A percentile compares a stretch with the other conserved stretches of the same genome.
These are phyloP conservation scores for Boletus pseudo-olivaceus DNA, from an alignment of 768 basidiomycete genomes.

Conservation along the genomic window DNA sequence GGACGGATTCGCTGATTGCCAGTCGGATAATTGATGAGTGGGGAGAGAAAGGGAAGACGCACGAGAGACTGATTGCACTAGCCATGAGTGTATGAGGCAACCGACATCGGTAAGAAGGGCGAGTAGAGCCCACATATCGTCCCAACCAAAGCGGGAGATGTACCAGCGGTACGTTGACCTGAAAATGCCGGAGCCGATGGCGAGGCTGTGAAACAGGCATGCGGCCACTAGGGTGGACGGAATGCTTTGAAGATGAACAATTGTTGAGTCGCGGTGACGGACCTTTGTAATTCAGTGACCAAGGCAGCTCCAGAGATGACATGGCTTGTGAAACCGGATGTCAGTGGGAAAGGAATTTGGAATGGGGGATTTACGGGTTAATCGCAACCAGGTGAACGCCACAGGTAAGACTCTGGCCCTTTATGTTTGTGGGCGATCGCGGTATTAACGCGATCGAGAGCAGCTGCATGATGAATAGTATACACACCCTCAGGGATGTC, in stretches of 20 bases:
- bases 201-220: constrained; percentile 7
- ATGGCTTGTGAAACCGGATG: not conserved
- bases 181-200: constrained; percentile 12
- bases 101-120: constrained; percentile 14
- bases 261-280: not conserved
- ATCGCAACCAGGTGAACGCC: too few relatives aligned
- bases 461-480: too few relatives aligned
- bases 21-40: not conserved
- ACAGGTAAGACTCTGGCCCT: too few relatives aligned
- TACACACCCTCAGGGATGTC: not conserved
- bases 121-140: constrained; percentile 14
- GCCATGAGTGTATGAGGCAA: constrained; percentile 1
- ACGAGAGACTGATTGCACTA: too few relatives aligned
- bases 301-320: constrained; percentile 15
- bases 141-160: constrained; percentile 17
- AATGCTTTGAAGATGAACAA: not conserved
- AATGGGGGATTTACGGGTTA: too few relatives aligned
- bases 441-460: too few relatives aligned
- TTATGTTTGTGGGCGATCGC: too few relatives aligned
- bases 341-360: too few relatives aligned
- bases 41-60: not conserved
- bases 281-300: constrained; percentile 16
- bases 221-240: too few relatives aligned
- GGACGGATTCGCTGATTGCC: not conserved
- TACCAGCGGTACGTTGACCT: constrained; percentile 11